phyloP scores from a whole-genome alignment of 2,329 filamentous ascomycete genomes.

The Ilyonectria mors-panacis region DNA sequence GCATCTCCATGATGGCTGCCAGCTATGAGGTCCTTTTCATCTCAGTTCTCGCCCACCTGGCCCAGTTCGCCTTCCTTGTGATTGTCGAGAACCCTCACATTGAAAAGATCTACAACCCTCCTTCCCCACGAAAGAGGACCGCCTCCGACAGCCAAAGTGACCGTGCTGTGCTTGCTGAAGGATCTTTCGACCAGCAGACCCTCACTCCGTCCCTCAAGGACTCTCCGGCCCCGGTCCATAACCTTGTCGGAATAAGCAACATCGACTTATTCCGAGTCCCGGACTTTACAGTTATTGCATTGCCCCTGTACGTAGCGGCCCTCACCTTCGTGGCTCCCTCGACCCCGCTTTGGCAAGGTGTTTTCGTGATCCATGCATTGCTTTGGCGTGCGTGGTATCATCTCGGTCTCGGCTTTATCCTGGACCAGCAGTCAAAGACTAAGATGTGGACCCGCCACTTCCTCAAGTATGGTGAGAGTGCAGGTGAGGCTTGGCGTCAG shows the following conservation, averaged over 20 bases:
- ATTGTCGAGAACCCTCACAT: conserved; percentile 98
- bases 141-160: conserved; percentile 53
- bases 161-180: conserved; percentile 45
- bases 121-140: conserved; percentile 77
- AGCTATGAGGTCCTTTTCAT: conserved; percentile 99
- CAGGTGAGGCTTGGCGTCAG: conserved; percentile 94
- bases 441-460: conserved; percentile 99
- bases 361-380: conserved; percentile 87
- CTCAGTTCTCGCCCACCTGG: conserved; percentile 93
- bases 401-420: conserved; percentile 86
- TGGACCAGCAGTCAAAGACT: conserved; percentile 87
- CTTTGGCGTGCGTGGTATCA: conserved; percentile 94
- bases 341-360: conserved; percentile 79
- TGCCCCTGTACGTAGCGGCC: conserved; percentile 81
- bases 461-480: conserved; percentile 93
- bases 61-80: conserved; percentile 93
- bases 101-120: conserved; percentile 96
- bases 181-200: conserved; percentile 44
- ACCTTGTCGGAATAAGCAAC: conserved; percentile 86
- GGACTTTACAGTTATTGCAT: conserved; percentile 84
- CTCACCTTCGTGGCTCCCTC: conserved; percentile 84
- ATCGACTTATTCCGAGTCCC: conserved; percentile 90
- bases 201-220: conserved; percentile 48
- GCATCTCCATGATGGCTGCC: conserved; percentile 97
- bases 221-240: conserved; percentile 80